A percentile compares a stretch with the other conserved stretches of the same genome.
Conservation (phyloP, 2,329 filamentous ascomycete species). For the Colletotrichum incanum region DNA sequence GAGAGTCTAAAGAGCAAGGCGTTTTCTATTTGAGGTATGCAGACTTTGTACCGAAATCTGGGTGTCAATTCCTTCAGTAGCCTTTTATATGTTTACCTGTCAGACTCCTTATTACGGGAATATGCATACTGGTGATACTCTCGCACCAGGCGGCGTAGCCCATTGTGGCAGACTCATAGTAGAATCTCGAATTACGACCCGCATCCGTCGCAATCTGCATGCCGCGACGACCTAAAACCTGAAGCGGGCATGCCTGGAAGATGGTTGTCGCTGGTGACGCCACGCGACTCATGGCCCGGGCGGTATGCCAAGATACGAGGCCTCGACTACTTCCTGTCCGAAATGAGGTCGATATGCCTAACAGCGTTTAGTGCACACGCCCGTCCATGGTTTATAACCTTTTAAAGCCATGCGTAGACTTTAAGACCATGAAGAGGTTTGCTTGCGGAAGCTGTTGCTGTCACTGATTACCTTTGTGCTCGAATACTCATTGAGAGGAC, state of each 20-base stretch:
- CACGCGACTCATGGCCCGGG: constrained; percentile 7
- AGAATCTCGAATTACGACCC: not conserved
- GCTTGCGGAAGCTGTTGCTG: not conserved
- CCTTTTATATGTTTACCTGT: not conserved
- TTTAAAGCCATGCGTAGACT: constrained; percentile 4
- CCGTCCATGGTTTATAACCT: not conserved
- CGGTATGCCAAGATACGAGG: not conserved
- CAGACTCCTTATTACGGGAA: not conserved
- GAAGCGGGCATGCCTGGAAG: constrained; percentile 14
- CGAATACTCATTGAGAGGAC: not conserved
- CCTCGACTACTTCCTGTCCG: not conserved
- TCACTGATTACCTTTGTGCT: not conserved
- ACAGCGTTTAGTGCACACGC: constrained; percentile 15
- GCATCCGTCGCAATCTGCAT: constrained; percentile 10
- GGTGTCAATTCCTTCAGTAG: not conserved
- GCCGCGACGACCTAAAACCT: not conserved
- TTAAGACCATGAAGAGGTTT: not conserved
- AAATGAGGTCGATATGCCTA: constrained; percentile 9
- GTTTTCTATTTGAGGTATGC: not conserved
- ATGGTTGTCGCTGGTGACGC: constrained; percentile 12
- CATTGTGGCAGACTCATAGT: not conserved
- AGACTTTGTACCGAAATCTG: not conserved
- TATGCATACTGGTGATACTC: not conserved
- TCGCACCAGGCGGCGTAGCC: not conserved
- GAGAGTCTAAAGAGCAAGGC: too few species aligned